Base-by-base conservation (phyloP, 2,329 filamentous ascomycete species). In the Nemania sp. region DNA sequence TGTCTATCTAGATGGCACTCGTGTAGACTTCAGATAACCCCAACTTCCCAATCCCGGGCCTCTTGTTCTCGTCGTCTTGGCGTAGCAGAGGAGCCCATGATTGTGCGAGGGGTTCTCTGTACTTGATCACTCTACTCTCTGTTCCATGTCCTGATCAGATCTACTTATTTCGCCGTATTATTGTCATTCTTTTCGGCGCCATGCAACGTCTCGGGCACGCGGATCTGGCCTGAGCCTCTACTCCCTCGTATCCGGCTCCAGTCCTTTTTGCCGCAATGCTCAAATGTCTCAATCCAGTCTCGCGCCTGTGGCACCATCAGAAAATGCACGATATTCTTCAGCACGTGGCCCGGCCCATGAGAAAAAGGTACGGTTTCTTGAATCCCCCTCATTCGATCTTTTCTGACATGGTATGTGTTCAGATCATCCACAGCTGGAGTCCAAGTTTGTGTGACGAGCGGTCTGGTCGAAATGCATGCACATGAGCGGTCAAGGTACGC, bases 401-500 rank as follows among this genome's bases (percentile, higher is more conserved):
- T 20, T 49, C 45, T 20, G 25, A 29, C 25, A 29, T 29, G 25
- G 7, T 29, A 29, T 21, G 12, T 18, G 20, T 47, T 42, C 4
- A 20, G 9, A 15, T 21, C n/a, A n/a, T 32, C 47, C 40, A 47
- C 10, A 6, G 46, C 32, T n/a, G 21, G 42, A 13, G 17, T 29
- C 34, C 17, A 32, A 48, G 18, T 21, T 46, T 6, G 40, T 54
- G 20, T n/a, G 21, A 49, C 50, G 42, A 39, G 21, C 5, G n/a
- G 17, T 17, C 34, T 13, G 21, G 12, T 4, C 7, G n/a, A n/a
- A 29, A 45, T 21, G 29, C 13, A n/a, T 34, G 25, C 34, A 53
- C 54, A 45, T 54, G 15, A 61, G 53, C 50, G 43, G 49, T 25
- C 25, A 15, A 45, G 12, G 49, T 54, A 61, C 54, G 59, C 45